Conservation (phyloP, 306 rosid genomes). For the Vigna radiata region DNA sequence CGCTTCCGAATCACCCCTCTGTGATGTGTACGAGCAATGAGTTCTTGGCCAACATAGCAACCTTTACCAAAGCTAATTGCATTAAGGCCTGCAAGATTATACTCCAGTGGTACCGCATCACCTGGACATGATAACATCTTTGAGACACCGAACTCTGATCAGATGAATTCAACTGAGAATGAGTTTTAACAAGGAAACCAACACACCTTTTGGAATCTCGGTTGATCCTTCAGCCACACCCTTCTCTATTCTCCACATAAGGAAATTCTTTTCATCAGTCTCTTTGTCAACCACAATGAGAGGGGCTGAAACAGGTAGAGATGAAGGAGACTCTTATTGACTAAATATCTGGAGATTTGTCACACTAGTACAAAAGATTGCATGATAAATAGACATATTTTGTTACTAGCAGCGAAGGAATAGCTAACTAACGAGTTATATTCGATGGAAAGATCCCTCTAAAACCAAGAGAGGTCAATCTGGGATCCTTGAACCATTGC, state of each 20-base stretch:
- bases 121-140: constrained; percentile 54
- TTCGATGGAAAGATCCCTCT: constrained; percentile 89
- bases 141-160: constrained; percentile 1
- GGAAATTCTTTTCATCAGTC: constrained; percentile 79
- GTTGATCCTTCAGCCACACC: constrained; percentile 95
- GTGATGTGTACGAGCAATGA: constrained; percentile 90
- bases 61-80: constrained; percentile 97
- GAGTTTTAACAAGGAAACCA: constrained; percentile 36
- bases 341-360: constrained; percentile 9
- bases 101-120: constrained; percentile 91
- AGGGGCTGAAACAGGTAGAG: constrained; percentile 70
- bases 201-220: constrained; percentile 87
- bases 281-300: constrained; percentile 76
- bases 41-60: constrained; percentile 93
- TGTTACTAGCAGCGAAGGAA: constrained; percentile 36
- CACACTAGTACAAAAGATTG: constrained; percentile 10
- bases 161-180: neutral
- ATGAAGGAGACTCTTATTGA: neutral
- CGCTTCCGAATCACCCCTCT: constrained; percentile 90
- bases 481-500: constrained; percentile 96
- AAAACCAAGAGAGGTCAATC: constrained; percentile 81
- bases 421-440: constrained; percentile 64
- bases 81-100: constrained; percentile 85
- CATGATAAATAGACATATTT: constrained; percentile 37
- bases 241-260: constrained; percentile 73